Evolutionary conservation across 2,329 filamentous ascomycete species (phyloP).

Genomic region (Tolypocladium inflatum): DNA sequence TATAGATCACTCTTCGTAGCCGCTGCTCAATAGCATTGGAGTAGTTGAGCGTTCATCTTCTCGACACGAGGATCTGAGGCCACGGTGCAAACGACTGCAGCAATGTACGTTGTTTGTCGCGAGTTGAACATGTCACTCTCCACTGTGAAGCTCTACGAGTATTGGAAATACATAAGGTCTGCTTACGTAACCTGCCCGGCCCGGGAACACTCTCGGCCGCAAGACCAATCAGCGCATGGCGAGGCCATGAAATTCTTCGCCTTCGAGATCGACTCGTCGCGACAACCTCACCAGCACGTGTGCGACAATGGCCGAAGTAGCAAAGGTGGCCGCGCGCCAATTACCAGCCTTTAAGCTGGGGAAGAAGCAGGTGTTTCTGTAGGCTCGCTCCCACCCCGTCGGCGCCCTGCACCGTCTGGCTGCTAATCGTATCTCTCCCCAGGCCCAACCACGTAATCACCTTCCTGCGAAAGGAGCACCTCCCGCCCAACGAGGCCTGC

Average conservation of each 20-base stretch:
- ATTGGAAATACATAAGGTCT: not conserved
- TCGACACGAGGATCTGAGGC: not conserved
- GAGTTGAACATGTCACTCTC: not conserved
- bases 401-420: not conserved
- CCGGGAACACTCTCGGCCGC: not conserved
- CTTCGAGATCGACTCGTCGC: conserved; percentile 3
- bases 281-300: conserved; percentile 11
- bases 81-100: no score
- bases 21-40: no score
- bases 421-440: conserved; percentile 1
- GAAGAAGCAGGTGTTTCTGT: conserved; percentile 48
- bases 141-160: not conserved
- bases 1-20: no score
- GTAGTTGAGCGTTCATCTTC: no score
- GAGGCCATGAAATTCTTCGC: conserved; percentile 4
- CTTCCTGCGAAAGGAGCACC: conserved; percentile 61
- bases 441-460: conserved; percentile 78
- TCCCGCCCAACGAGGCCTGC: conserved; percentile 72
- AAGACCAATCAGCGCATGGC: not conserved
- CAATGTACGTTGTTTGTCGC: no score
- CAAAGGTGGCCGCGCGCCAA: conserved; percentile 26
- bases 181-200: conserved; percentile 3
- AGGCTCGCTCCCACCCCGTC: conserved; percentile 11
- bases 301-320: conserved; percentile 29
- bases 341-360: conserved; percentile 38